phyloP scores from a whole-genome alignment of 78 protist genomes.

The Pelomyxa schiedti region DNA sequence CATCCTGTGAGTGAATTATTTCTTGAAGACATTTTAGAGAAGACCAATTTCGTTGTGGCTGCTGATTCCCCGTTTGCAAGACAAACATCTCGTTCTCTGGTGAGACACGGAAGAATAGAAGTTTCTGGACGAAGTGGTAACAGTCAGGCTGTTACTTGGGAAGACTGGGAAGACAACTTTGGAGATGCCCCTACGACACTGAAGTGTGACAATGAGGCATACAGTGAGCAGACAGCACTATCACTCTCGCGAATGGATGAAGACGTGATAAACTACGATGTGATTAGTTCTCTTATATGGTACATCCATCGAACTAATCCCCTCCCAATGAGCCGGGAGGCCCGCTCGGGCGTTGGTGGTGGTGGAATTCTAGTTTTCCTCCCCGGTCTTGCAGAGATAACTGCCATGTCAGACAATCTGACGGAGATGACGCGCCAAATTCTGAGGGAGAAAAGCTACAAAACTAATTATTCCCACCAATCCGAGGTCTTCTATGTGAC shows the following conservation, averaged over 20 bases:
- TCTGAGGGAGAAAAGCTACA: too few relatives aligned
- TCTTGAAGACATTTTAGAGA: neutral
- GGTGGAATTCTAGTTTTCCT: slow-evolving; percentile 34
- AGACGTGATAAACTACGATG: neutral
- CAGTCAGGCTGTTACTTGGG: neutral
- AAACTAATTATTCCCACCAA: too few relatives aligned
- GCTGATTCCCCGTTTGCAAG: neutral
- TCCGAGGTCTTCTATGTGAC: too few relatives aligned
- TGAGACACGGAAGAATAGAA: neutral
- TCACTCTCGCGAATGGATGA: neutral
- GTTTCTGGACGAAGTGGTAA: neutral
- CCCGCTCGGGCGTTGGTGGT: neutral
- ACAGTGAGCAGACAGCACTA: neutral
- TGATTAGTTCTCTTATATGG: neutral
- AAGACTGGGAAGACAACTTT: neutral
- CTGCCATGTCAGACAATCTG: neutral
- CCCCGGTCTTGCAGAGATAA: slow-evolving; percentile 56
- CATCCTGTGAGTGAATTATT: neutral
- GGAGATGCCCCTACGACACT: neutral
- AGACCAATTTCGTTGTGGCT: neutral
- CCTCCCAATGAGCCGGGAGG: neutral
- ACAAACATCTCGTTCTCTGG: neutral
- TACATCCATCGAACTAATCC: too few relatives aligned
- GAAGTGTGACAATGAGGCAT: neutral
- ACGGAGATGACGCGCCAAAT: neutral